Percentiles rank a stretch among this genome's conserved stretches.
phyloP scores from a whole-genome alignment of 1,284 basidiomycete genomes.

The Cerioporus squamosus region DNA sequence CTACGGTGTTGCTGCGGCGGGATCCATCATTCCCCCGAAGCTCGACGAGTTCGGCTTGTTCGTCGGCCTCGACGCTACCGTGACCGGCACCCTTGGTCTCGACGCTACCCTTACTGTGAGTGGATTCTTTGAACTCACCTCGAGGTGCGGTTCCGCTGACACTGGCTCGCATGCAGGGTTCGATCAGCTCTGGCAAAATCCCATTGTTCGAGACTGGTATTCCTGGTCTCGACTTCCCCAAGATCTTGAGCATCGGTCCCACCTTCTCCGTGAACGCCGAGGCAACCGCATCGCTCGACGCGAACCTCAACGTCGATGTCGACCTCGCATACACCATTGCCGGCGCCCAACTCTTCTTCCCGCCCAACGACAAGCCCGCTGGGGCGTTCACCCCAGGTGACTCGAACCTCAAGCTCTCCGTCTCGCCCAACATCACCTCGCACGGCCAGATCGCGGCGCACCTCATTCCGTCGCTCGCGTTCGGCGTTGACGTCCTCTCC shows the following conservation, averaged over 20 bases:
- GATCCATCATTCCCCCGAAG: slow-evolving; percentile 43
- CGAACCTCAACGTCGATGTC: slow-evolving; percentile 20
- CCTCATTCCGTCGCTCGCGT: slow-evolving; percentile 51
- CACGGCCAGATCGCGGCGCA: slow-evolving; percentile 49
- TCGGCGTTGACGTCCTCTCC: slow-evolving; percentile 47
- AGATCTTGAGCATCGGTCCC: slow-evolving; percentile 41
- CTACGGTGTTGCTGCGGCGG: slow-evolving; percentile 46
- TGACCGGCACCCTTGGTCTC: slow-evolving; percentile 25
- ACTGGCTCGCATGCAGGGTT: slow-evolving; percentile 31
- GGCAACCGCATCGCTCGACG: slow-evolving; percentile 20
- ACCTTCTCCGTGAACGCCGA: slow-evolving; percentile 24
- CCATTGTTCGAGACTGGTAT: slow-evolving; percentile 41
- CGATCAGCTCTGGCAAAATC: slow-evolving; percentile 40
- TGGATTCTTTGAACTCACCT: not conserved
- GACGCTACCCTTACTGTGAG: slow-evolving; percentile 38
- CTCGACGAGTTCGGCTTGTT: slow-evolving; percentile 38
- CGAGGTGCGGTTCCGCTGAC: not conserved
- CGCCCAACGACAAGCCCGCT: slow-evolving; percentile 28
- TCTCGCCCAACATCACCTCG: slow-evolving; percentile 42
- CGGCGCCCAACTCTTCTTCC: slow-evolving; percentile 49
- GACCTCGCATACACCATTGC: slow-evolving; percentile 30
- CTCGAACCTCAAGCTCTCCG: slow-evolving; percentile 47
- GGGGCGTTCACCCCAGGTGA: slow-evolving; percentile 11
- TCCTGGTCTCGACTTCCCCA: slow-evolving; percentile 46
- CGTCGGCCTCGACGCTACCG: slow-evolving; percentile 36